Evolutionary conservation across 1,139 yeast species (phyloP), one percentile per base, ranked within the genome.

Genomic region (Saccharomycopsis hybrid): DNA sequence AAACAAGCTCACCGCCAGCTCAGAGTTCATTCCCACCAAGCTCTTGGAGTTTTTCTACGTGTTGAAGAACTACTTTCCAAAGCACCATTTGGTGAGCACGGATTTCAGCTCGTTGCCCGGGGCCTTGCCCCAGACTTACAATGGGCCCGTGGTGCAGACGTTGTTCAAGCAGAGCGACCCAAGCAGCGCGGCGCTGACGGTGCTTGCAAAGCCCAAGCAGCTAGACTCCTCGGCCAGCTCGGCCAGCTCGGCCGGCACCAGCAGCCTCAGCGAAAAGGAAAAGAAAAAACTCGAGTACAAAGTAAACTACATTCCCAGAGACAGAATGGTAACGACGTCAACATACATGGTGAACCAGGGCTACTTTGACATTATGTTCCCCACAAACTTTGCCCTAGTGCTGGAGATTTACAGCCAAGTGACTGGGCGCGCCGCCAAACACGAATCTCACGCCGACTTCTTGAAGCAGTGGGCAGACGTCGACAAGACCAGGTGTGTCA

Each of bases 331-430:
- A 2, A 85, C 86, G 45, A 77, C 81, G 0, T 72, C 81, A 36
- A 80, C 92, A 0, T 86, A 82, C 62, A 82, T 87, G 92, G 85
- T 79, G 9, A 73, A 83, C 44, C 95, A 85, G 61, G 96, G 96
- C 0, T 84, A 75, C 59, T 87, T 86, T 62, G 95, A 87, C 63
- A 87, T 88, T 47, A 79, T 86, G 82, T 87, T 87, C 61, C 87
- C 95, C 4, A 87, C 96, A 0, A 85, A 87, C 60, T 88, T 88
- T 63, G 69, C 70, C 5, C 65, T 80, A 13, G 79, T 84, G 3
- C 72, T 79, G 44, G 82, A 79, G 50, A 55, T 87, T 55, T 88
- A 88, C 61, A 69, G 71, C 31, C 77, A 77, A 55, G 77, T 85
- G 5, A 78, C 84, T 11, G 89, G 88, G 0, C 83, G 78, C 57